Percentiles rank a stretch among this genome's conserved stretches.
Conservation (phyloP, 2,329 filamentous ascomycete genomes). For the Phaeosphaeria sp. region DNA sequence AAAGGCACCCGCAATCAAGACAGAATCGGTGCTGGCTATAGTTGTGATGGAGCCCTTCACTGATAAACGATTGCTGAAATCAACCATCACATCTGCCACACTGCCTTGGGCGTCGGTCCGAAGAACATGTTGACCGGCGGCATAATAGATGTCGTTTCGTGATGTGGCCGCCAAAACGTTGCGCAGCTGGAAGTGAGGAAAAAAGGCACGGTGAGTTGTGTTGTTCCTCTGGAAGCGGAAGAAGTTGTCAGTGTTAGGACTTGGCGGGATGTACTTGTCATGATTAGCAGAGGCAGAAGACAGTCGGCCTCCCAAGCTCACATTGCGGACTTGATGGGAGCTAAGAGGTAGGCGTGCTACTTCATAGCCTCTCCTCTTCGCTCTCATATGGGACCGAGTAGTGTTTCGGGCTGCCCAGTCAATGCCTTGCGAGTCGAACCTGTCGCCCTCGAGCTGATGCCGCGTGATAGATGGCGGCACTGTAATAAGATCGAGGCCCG, state of each 20-base stretch:
- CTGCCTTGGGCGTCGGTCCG: constrained; percentile 57
- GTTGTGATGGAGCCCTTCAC: constrained; percentile 58
- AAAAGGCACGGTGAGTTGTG: constrained; percentile 56
- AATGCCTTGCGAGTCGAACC: constrained; percentile 48
- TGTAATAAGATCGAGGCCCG: constrained; percentile 31
- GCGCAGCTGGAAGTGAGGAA: constrained; percentile 65
- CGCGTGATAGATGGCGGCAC: constrained; percentile 34
- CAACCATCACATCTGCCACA: constrained; percentile 53
- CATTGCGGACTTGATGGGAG: constrained; percentile 26
- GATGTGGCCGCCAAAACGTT: constrained; percentile 63
- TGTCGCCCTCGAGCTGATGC: constrained; percentile 43
- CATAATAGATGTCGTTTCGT: constrained; percentile 63
- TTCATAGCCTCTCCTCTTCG: constrained; percentile 33
- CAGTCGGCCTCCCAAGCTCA: constrained; percentile 5
- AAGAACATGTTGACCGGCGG: constrained; percentile 55
- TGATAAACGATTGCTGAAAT: constrained; percentile 52
- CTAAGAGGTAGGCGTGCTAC: constrained; percentile 22
- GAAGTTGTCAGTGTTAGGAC: constrained; percentile 53
- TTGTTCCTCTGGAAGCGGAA: constrained; percentile 59
- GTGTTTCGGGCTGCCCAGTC: constrained; percentile 44
- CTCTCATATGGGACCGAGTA: constrained; percentile 30
- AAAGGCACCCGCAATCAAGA: constrained; percentile 64
- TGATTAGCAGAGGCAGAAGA: neutral
- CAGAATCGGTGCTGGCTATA: constrained; percentile 56
- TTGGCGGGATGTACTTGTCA: constrained; percentile 19